A percentile compares a stretch with the other conserved stretches of the same genome.
Conservation (phyloP, 345 rosid species). For the Brassica juncea region DNA sequence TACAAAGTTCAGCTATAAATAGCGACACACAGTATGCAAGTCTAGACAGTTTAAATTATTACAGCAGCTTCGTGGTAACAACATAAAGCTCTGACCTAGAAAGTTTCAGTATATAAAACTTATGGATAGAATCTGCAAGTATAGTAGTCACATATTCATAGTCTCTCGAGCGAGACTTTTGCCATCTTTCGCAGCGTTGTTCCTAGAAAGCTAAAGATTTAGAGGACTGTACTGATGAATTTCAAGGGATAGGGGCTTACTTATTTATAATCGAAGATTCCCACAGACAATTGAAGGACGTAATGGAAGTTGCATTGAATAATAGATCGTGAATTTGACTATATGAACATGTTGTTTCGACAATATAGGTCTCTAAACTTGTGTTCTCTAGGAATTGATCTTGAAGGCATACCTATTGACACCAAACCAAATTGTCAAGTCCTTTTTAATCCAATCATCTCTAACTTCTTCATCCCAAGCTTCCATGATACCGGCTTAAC, state of each 20-base stretch:
- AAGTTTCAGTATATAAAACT: slow-evolving; percentile 69
- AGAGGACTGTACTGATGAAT: no score
- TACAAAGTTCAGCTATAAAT: slow-evolving; percentile 7
- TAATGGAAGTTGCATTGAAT: no score
- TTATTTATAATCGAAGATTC: no score
- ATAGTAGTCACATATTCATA: background rate
- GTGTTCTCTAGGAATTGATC: background rate
- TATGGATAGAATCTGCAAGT: slow-evolving; percentile 80
- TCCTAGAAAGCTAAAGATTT: no score
- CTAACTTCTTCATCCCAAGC: slow-evolving; percentile 71
- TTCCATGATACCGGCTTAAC: slow-evolving; percentile 75
- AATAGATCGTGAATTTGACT: background rate
- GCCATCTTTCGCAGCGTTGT: no score
- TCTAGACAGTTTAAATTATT: background rate
- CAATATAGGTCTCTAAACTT: background rate
- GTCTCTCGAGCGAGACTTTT: no score
- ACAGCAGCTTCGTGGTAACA: slow-evolving; percentile 52
- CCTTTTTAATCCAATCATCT: slow-evolving; percentile 79
- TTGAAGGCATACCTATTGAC: slow-evolving; percentile 65
- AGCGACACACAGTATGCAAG: background rate
- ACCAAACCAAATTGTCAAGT: slow-evolving; percentile 77
- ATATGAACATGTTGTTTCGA: background rate
- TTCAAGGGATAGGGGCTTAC: no score
- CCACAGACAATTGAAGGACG: no score
- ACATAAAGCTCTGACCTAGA: slow-evolving; percentile 77